Evolutionary conservation across 352 stramenopile species (phyloP), one percentile per base, ranked within the genome.

Genomic region (Thalassiosira hispida): DNA sequence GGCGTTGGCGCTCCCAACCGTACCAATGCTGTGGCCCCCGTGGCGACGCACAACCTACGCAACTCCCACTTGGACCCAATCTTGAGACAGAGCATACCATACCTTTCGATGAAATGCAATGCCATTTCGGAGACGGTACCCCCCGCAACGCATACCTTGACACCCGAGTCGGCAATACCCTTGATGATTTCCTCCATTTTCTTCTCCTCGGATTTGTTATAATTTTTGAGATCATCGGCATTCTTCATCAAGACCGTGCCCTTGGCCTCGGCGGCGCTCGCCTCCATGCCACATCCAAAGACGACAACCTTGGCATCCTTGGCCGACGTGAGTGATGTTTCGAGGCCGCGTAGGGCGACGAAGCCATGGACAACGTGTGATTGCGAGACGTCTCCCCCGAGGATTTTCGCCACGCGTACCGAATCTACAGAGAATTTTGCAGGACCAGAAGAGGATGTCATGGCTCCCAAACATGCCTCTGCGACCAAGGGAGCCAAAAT

Each of bases 231-330:
- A 90, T 99, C 97, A 57, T 99, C 97, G 9, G 97, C 98, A 72
- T 95, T 98, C 89, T 98, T 98, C 87, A 99, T 98, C n/a, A 99
- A 91, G 65, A 99, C 97, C 1, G 97, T 99, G 83, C 97, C 98
- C 93, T 99, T 99, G 25, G 97, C 97, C 87, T 99, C 97, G 0
- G 97, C 99, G 40, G 92, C 93, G 51, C 94, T 97, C 18, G 98
- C 95, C 89, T 99, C 97, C 64, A 99, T 95, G 42, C 96, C 97
- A 72, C 96, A 98, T 62, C 95, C 96, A 86, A 98, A 99, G 25
- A 99, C 95, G 2, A 95, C 95, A 52, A 99, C 90, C 87, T 99
- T 99, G 40, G 96, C 96, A 70, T 97, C 91, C 18, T 95, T 68
- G 11, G 91, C 96, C 57, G 96, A 95, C 79, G 97, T 97, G 20